These are phyloP conservation scores for Apophysomyces sp. DNA, from an alignment of 371 early-diverging fungal species.

Conservation along the genomic window DNA sequence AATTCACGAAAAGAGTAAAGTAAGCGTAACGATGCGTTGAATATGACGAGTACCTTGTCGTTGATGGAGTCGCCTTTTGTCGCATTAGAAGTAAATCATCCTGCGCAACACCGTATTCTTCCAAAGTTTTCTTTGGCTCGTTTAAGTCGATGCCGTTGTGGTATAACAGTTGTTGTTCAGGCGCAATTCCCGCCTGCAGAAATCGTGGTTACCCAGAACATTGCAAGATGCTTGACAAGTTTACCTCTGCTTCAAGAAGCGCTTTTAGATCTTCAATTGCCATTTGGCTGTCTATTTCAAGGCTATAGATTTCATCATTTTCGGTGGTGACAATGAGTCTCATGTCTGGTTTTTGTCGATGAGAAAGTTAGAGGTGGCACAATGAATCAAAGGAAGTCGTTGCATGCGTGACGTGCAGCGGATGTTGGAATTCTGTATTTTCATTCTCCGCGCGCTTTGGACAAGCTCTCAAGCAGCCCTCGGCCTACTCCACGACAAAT, in stretches of 20 bases:
- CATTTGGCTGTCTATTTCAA: constrained; percentile 81
- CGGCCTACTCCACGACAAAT: no score
- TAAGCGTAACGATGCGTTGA: neutral
- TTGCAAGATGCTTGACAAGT: neutral
- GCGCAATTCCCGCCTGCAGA: constrained; percentile 57
- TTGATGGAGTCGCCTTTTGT: constrained; percentile 13
- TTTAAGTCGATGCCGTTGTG: constrained; percentile 63
- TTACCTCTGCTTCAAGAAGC: constrained; percentile 80
- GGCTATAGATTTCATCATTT: constrained; percentile 59
- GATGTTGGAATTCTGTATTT: no score
- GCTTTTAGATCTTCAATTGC: constrained; percentile 83
- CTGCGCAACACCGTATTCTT: constrained; percentile 63
- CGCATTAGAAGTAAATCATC: constrained; percentile 77
- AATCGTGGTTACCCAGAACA: neutral
- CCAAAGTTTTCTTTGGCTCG: constrained; percentile 64
- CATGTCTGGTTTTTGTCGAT: constrained; percentile 35
- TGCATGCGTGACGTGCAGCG: no score
- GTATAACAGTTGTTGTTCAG: constrained; percentile 43
- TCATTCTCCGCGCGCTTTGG: no score
- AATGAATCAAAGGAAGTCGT: no score
- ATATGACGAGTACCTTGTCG: constrained; percentile 1
- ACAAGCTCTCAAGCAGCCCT: no score
- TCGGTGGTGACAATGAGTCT: constrained; percentile 64
- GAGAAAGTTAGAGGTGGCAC: neutral
- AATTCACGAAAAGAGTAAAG: neutral